Evolutionary conservation across 164 flowering plant species (phyloP).

Genomic region (Tinospora cordifolia): DNA sequence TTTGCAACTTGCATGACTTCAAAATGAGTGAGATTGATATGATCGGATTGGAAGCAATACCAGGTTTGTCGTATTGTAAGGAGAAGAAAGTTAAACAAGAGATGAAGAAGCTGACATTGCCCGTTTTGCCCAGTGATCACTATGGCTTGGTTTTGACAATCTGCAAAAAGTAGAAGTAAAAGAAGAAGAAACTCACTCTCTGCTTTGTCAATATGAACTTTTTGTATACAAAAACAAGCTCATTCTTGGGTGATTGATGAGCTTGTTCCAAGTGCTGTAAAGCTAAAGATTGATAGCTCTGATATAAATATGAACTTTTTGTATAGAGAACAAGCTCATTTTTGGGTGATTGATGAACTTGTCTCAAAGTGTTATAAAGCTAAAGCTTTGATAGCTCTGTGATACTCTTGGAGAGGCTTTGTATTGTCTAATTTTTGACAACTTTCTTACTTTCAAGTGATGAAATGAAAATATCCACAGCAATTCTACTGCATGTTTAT

Average conservation of each 20-base stretch:
- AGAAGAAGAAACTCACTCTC: neutral
- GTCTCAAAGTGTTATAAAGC: no score
- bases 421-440: neutral
- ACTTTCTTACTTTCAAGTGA: neutral
- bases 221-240: neutral
- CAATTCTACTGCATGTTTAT: neutral
- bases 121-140: conserved; percentile 97
- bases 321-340: no score
- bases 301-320: no score
- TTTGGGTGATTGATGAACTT: no score
- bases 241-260: neutral
- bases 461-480: neutral
- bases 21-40: conserved; percentile 47
- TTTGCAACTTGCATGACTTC: conserved; percentile 58
- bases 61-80: conserved; percentile 55
- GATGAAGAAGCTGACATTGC: conserved; percentile 47
- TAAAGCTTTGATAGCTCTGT: neutral
- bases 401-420: neutral
- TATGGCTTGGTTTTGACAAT: conserved; percentile 79
- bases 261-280: neutral
- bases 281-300: neutral
- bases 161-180: conserved; percentile 6
- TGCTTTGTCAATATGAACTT: neutral
- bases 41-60: conserved; percentile 80
- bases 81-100: conserved; percentile 67